Evolutionary conservation across 176 grass and related monocot genomes (phyloP).

Genomic region (Alopecurus myosuroides): DNA sequence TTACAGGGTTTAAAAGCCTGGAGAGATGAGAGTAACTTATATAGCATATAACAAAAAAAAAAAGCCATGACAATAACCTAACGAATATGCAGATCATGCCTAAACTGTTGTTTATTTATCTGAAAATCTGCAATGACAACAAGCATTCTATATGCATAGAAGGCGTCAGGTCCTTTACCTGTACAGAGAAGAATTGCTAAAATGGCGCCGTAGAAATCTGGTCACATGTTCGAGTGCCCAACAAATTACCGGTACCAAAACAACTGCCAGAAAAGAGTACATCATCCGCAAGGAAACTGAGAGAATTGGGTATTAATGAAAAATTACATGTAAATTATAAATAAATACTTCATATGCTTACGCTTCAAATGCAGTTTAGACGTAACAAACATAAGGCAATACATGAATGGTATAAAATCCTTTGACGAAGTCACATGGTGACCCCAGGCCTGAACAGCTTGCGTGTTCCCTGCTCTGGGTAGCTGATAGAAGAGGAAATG

Average conservation of each 20-base stretch:
- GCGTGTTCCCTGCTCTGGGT: constrained; percentile 71
- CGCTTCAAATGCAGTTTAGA: constrained; percentile 87
- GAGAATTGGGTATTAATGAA: constrained; percentile 11
- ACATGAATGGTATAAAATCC: constrained; percentile 92
- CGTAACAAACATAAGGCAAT: constrained; percentile 81
- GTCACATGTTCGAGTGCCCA: constrained; percentile 85
- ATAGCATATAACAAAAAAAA: neutral
- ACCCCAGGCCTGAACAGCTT: constrained; percentile 59
- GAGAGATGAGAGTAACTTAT: constrained; percentile 13
- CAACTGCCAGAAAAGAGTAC: constrained; percentile 61
- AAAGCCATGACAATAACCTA: neutral
- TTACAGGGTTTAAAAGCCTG: neutral
- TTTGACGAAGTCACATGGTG: constrained; percentile 70
- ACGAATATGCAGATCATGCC: constrained; percentile 10
- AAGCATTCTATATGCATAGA: neutral
- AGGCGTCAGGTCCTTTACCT: constrained; percentile 40
- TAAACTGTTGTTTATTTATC: neutral
- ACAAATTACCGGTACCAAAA: constrained; percentile 80
- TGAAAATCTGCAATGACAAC: constrained; percentile 1
- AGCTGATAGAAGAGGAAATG: constrained; percentile 44
- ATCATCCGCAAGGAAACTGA: constrained; percentile 4
- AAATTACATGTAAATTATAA: constrained; percentile 12
- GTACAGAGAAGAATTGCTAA: constrained; percentile 73
- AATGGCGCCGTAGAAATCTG: constrained; percentile 76
- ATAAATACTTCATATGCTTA: constrained; percentile 43